These are phyloP conservation scores for Rhizopus delemar DNA, from an alignment of 371 early-diverging fungal genomes.

Conservation along the genomic window DNA sequence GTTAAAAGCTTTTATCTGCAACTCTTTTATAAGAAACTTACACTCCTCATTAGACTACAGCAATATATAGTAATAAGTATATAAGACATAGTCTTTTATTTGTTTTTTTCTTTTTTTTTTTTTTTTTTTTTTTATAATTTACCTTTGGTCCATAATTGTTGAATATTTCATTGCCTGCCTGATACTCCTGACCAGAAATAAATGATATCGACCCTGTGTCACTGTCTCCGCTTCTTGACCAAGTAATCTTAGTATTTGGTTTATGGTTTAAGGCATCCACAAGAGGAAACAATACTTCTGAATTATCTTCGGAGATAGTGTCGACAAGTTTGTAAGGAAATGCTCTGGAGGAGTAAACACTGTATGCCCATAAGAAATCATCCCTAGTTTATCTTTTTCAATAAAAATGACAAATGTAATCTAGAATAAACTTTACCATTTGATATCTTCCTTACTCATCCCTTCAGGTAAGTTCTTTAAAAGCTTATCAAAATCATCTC, in stretches of 20 bases:
- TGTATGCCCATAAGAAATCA: constrained; percentile 62
- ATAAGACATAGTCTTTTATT: background rate
- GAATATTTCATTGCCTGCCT: constrained; percentile 51
- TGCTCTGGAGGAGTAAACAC: constrained; percentile 58
- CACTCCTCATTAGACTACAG: constrained; percentile 68
- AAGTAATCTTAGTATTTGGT: constrained; percentile 54
- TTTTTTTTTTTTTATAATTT: constrained; percentile 1
- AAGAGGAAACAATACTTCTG: constrained; percentile 58
- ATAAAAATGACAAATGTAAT: background rate
- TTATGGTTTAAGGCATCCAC: constrained; percentile 62
- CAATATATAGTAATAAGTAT: background rate
- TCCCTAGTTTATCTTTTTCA: constrained; percentile 35
- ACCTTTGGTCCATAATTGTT: constrained; percentile 75
- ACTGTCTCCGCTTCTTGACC: constrained; percentile 38
- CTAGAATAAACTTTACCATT: constrained; percentile 28
- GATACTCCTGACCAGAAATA: constrained; percentile 34
- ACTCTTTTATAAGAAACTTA: constrained; percentile 41
- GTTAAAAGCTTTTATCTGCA: background rate
- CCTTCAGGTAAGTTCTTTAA: constrained; percentile 30
- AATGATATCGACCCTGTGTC: constrained; percentile 38
- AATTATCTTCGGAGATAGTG: constrained; percentile 23
- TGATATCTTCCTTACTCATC: constrained; percentile 25
- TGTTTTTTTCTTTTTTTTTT: background rate
- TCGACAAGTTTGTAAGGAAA: constrained; percentile 58
- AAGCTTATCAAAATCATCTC: constrained; percentile 34